phyloP scores from a whole-genome alignment of 208 protist species.

The Trypanosomatidae sp. region DNA sequence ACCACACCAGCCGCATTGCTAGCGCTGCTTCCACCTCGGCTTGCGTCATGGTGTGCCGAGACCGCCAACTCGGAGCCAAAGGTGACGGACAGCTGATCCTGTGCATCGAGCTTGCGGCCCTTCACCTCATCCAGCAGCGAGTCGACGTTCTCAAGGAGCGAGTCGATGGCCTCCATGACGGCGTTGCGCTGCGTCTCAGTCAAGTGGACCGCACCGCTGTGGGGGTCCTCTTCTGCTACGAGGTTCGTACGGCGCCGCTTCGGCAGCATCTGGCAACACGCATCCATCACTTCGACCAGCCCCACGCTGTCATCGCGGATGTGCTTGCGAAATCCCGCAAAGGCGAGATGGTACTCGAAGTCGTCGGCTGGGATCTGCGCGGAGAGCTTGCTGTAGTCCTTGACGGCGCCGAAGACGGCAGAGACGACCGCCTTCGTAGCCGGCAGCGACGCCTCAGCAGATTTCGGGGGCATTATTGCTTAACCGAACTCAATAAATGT shows the following conservation, averaged over 20 bases:
- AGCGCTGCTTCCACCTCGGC: not conserved
- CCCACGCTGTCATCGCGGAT: conserved; percentile 52
- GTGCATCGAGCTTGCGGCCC: conserved; percentile 55
- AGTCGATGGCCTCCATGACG: conserved; percentile 87
- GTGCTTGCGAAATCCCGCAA: conserved; percentile 70
- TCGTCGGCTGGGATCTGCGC: conserved; percentile 63
- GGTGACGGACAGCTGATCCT: conserved; percentile 75
- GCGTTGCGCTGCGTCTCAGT: conserved; percentile 52
- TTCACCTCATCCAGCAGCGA: conserved; percentile 75
- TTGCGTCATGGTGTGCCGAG: conserved; percentile 3
- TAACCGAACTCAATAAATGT: too few species aligned
- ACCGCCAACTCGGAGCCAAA: conserved; percentile 69
- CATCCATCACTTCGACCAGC: conserved; percentile 66
- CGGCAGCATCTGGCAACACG: conserved; percentile 62
- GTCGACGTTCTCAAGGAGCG: conserved; percentile 86
- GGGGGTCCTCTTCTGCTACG: conserved; percentile 3
- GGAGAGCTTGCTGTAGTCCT: conserved; percentile 68
- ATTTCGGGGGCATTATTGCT: conserved; percentile 19
- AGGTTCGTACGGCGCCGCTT: conserved; percentile 57
- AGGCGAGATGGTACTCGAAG: conserved; percentile 85
- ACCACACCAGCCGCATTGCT: conserved; percentile 14
- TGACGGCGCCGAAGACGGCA: conserved; percentile 59
- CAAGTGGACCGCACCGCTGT: conserved; percentile 29
- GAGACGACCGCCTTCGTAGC: conserved; percentile 61
- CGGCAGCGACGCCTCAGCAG: conserved; percentile 21